A percentile compares a stretch with the other conserved stretches of the same genome.
These are phyloP conservation scores for Mucor racemosus DNA, from an alignment of 371 early-diverging fungal species.

Conservation along the genomic window DNA sequence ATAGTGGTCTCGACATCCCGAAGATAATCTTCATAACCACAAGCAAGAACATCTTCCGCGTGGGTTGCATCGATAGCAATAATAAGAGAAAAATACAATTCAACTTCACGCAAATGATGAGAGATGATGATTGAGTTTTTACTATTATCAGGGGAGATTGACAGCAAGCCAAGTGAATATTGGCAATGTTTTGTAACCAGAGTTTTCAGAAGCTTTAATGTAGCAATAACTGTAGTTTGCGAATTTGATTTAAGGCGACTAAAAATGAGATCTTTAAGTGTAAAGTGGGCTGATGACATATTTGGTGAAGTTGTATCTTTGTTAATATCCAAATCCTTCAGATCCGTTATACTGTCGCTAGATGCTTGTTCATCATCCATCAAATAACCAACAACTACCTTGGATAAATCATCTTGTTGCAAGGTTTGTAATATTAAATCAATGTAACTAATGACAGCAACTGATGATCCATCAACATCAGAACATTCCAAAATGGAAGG, in stretches of 20 bases:
- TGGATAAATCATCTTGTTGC: slow-evolving; percentile 76
- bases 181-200: slow-evolving; percentile 81
- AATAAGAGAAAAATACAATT: slow-evolving; percentile 74
- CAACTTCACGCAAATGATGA: slow-evolving; percentile 71
- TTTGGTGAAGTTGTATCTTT: not conserved
- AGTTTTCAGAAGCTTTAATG: slow-evolving; percentile 79
- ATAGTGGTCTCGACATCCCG: slow-evolving; percentile 74
- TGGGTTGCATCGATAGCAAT: slow-evolving; percentile 62
- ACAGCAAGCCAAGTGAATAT: slow-evolving; percentile 71
- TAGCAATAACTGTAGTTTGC: slow-evolving; percentile 78
- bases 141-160: slow-evolving; percentile 60
- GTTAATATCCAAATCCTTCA: not conserved
- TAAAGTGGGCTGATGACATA: slow-evolving; percentile 49
- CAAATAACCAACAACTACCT: slow-evolving; percentile 76
- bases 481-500: slow-evolving; percentile 87
- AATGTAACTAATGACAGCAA: slow-evolving; percentile 88
- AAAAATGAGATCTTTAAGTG: slow-evolving; percentile 80
- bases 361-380: slow-evolving; percentile 63
- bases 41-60: slow-evolving; percentile 55
- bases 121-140: slow-evolving; percentile 50
- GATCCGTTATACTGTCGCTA: not conserved
- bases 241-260: slow-evolving; percentile 76
- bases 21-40: slow-evolving; percentile 81
- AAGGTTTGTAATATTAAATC: slow-evolving; percentile 79
- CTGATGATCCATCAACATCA: slow-evolving; percentile 91